Percentiles rank a stretch among this genome's conserved stretches.
phyloP scores from a whole-genome alignment of 345 rosid species.

The Alliaria petiolata region DNA sequence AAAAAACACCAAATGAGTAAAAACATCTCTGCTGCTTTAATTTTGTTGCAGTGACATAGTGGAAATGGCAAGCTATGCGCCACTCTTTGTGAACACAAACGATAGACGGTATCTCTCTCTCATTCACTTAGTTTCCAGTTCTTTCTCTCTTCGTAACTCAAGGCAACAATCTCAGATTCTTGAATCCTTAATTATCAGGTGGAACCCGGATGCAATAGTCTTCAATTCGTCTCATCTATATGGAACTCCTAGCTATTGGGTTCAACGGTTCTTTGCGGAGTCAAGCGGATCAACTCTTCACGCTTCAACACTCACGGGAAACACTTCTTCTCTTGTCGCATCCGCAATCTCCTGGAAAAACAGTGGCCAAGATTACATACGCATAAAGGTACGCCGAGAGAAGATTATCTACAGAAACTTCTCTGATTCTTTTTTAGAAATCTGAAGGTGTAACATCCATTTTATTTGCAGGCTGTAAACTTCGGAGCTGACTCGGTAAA shows the following conservation, averaged over 20 bases:
- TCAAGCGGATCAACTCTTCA: constrained; percentile 85
- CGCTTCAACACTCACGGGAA: constrained; percentile 45
- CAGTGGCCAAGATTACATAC: constrained; percentile 46
- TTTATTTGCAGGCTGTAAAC: constrained; percentile 65
- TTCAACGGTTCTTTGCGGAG: constrained; percentile 65
- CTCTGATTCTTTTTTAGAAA: not conserved
- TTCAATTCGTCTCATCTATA: constrained; percentile 63
- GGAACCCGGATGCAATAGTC: constrained; percentile 97
- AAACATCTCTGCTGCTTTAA: not conserved
- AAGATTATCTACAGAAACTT: not conserved
- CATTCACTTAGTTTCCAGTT: too few relatives aligned
- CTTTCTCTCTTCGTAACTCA: too few relatives aligned
- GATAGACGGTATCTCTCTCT: constrained; percentile 64
- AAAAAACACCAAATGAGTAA: constrained; percentile 1
- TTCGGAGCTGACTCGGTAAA: constrained; percentile 53
- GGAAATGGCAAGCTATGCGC: constrained; percentile 96
- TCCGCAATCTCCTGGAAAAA: constrained; percentile 62
- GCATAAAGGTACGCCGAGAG: constrained; percentile 44
- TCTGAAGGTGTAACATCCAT: not conserved
- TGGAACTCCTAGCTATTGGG: constrained; percentile 99
- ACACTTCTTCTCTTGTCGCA: constrained; percentile 56
- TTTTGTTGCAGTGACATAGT: constrained; percentile 67
- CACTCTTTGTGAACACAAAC: constrained; percentile 80
- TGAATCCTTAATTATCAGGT: constrained; percentile 37
- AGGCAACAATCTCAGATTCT: not conserved